Conservation (phyloP, 2,329 filamentous ascomycete species). For the Cephalotrichum gorgonifer region DNA sequence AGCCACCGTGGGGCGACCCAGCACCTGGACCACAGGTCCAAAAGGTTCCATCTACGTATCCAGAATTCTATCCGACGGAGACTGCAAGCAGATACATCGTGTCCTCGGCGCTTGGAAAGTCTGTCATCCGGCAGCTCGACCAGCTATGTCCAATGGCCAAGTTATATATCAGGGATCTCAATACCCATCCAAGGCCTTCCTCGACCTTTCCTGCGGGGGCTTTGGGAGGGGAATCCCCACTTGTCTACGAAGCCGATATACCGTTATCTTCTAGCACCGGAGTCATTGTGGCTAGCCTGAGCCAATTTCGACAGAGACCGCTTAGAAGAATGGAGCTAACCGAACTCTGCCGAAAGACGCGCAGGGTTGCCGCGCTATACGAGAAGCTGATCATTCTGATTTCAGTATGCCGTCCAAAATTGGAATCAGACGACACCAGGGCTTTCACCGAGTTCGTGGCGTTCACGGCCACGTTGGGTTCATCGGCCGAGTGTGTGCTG, state of each 20-base stretch:
- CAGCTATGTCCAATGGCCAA: constrained; percentile 4
- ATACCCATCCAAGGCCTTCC: neutral
- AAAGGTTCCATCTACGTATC: neutral
- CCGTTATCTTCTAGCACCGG: constrained; percentile 36
- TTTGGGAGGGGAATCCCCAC: constrained; percentile 15
- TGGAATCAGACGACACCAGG: constrained; percentile 26
- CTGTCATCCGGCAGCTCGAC: constrained; percentile 3
- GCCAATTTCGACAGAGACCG: constrained; percentile 61
- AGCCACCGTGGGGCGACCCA: neutral
- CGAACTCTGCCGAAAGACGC: constrained; percentile 45
- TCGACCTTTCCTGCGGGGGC: neutral
- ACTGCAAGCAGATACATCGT: constrained; percentile 2
- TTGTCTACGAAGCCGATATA: constrained; percentile 58
- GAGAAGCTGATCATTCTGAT: constrained; percentile 59
- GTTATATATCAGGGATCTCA: constrained; percentile 5
- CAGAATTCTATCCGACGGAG: neutral
- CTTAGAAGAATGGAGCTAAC: constrained; percentile 31
- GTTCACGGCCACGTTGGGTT: constrained; percentile 32
- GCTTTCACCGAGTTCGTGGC: constrained; percentile 38
- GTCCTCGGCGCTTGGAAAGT: constrained; percentile 3
- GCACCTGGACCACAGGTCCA: neutral
- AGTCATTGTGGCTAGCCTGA: constrained; percentile 59
- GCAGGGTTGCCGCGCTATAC: constrained; percentile 46
- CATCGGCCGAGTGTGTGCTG: constrained; percentile 29
- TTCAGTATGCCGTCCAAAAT: constrained; percentile 39